Conservation (phyloP, 2,329 filamentous ascomycete species). For the Pseudocercospora cruenta region DNA sequence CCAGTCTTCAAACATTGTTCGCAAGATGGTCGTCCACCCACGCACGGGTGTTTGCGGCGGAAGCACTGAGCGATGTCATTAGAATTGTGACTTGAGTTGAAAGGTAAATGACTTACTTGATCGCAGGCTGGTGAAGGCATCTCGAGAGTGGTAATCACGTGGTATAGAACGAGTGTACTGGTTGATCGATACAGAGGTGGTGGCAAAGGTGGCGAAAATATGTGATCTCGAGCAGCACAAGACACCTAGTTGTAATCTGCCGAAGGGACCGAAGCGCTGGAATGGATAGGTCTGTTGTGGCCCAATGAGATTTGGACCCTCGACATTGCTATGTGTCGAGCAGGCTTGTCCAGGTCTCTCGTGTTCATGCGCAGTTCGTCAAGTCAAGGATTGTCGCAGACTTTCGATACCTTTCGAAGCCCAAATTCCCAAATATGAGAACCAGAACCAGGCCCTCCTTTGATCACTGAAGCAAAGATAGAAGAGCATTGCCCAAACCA, state of each 20-base stretch:
- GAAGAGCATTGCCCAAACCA: background rate
- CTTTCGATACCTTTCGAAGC: no score
- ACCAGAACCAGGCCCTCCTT: background rate
- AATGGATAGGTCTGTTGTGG: background rate
- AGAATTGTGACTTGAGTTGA: background rate
- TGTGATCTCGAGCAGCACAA: background rate
- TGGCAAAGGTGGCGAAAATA: slow-evolving; percentile 1
- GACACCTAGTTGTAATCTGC: background rate
- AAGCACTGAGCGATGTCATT: background rate
- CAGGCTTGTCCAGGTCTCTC: background rate
- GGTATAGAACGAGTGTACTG: background rate
- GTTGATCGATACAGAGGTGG: background rate
- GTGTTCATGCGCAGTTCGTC: background rate
- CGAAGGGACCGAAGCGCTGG: background rate
- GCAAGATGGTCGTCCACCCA: slow-evolving; percentile 13
- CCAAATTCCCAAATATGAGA: background rate
- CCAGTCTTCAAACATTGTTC: slow-evolving; percentile 1
- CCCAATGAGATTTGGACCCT: background rate
- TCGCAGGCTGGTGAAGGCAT: slow-evolving; percentile 20
- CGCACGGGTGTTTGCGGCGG: slow-evolving; percentile 7
- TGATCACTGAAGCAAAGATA: background rate
- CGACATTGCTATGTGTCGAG: background rate
- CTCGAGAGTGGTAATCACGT: background rate
- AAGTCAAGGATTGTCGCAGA: background rate
- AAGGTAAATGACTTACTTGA: slow-evolving; percentile 1